These are phyloP conservation scores for Chaetomiaceae sp. DNA, from an alignment of 2,329 filamentous ascomycete genomes.

Conservation along the genomic window DNA sequence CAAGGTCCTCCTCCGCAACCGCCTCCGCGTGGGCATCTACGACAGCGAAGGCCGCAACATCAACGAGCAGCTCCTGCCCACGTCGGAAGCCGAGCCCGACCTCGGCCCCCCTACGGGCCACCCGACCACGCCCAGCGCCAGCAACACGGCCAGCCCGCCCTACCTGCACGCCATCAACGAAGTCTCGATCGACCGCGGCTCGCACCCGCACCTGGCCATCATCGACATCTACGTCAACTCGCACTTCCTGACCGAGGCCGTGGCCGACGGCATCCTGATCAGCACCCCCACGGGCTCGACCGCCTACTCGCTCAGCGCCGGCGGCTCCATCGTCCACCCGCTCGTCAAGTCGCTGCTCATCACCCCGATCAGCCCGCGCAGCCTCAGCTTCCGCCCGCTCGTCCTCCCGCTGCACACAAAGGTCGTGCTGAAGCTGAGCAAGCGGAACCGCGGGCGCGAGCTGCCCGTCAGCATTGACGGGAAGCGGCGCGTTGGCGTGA, in stretches of 20 bases:
- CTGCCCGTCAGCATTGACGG: slow-evolving; percentile 78
- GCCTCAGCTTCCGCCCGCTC: slow-evolving; percentile 84
- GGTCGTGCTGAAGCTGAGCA: slow-evolving; percentile 74
- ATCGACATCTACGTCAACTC: slow-evolving; percentile 89
- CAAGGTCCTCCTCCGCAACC: slow-evolving; percentile 78
- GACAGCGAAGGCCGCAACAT: slow-evolving; percentile 60
- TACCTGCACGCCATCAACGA: slow-evolving; percentile 81
- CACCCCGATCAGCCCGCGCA: slow-evolving; percentile 90
- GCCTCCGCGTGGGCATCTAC: slow-evolving; percentile 81
- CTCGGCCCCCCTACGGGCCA: slow-evolving; percentile 11
- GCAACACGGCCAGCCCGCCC: slow-evolving; percentile 9
- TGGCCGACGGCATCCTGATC: slow-evolving; percentile 91
- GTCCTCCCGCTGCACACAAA: slow-evolving; percentile 83
- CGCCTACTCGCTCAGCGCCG: slow-evolving; percentile 88
- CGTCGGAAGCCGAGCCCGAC: slow-evolving; percentile 38
- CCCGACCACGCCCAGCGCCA: not conserved
- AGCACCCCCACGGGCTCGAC: slow-evolving; percentile 93
- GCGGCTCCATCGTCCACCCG: slow-evolving; percentile 90
- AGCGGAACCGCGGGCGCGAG: slow-evolving; percentile 71
- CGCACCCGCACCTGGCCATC: slow-evolving; percentile 82
- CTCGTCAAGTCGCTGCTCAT: slow-evolving; percentile 83
- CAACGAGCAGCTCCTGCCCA: slow-evolving; percentile 47
- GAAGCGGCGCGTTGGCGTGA: slow-evolving; percentile 61
- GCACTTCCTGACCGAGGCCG: slow-evolving; percentile 85
- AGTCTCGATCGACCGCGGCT: slow-evolving; percentile 85